phyloP scores from a whole-genome alignment of 1,139 yeast genomes.

The Suhomyces wounanorum region DNA sequence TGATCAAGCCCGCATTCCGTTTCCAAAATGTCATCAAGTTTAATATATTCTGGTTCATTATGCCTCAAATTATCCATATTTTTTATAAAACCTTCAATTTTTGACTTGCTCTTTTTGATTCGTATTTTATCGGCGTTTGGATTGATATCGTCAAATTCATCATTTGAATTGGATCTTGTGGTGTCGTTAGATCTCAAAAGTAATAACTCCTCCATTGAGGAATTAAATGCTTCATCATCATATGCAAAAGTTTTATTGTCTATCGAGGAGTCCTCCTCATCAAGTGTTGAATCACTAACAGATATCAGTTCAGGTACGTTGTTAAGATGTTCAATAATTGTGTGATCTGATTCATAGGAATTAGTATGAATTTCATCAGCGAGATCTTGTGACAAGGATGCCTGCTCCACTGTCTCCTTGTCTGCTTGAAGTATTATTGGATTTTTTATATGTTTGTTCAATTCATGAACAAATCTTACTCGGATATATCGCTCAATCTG shows the following conservation, averaged over 20 bases:
- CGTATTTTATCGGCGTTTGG: neutral
- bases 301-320: constrained; percentile 3
- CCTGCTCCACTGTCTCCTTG: neutral
- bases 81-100: constrained; percentile 23
- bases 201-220: constrained; percentile 26
- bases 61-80: constrained; percentile 38
- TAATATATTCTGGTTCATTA: constrained; percentile 26
- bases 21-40: constrained; percentile 18
- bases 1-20: constrained; percentile 17
- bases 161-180: constrained; percentile 20
- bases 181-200: constrained; percentile 28
- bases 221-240: constrained; percentile 24
- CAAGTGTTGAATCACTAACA: constrained; percentile 12
- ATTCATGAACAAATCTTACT: constrained; percentile 17
- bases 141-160: constrained; percentile 14
- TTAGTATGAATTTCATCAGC: neutral
- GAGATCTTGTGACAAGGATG: neutral
- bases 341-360: constrained; percentile 1
- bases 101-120: constrained; percentile 3
- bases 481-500: constrained; percentile 34
- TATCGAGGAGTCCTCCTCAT: constrained; percentile 10
- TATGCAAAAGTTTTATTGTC: constrained; percentile 16
- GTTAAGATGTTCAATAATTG: constrained; percentile 7
- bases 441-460: constrained; percentile 11
- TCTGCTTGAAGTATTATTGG: constrained; percentile 2